Evolutionary conservation across 345 rosid species (phyloP).

Genomic region (Draba incana): DNA sequence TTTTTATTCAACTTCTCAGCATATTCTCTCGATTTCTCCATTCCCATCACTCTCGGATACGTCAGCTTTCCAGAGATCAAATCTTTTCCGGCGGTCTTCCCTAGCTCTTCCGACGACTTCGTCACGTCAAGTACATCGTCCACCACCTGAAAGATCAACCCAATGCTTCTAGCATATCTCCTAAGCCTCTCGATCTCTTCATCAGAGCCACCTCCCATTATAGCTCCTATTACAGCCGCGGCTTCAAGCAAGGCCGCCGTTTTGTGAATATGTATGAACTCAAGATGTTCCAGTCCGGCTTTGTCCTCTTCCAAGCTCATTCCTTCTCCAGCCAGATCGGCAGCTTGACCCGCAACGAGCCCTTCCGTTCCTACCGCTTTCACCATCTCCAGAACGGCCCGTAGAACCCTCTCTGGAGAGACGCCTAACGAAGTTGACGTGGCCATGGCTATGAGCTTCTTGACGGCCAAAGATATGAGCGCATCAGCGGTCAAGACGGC

Average conservation of each 20-base stretch:
- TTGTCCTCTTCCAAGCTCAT: conserved; percentile 9
- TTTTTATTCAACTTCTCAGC: conserved; percentile 57
- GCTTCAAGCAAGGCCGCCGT: conserved; percentile 69
- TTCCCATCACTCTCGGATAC: conserved; percentile 69
- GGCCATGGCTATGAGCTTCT: conserved; percentile 1
- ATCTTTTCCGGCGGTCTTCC: conserved; percentile 86
- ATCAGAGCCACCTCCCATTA: conserved; percentile 66
- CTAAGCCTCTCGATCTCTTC: conserved; percentile 68
- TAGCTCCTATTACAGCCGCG: conserved; percentile 62
- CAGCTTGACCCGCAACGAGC: conserved; percentile 76
- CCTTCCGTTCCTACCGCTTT: conserved; percentile 60
- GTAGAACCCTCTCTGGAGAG: conserved; percentile 43
- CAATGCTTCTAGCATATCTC: conserved; percentile 59
- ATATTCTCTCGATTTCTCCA: conserved; percentile 58
- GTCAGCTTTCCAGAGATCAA: conserved; percentile 64
- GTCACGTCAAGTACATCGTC: conserved; percentile 87
- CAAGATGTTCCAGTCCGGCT: conserved; percentile 55
- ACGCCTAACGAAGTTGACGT: conserved; percentile 39
- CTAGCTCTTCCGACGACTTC: conserved; percentile 65
- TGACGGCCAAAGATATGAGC: conserved; percentile 64
- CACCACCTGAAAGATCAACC: conserved; percentile 79
- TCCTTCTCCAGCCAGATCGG: conserved; percentile 61
- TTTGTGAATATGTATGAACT: conserved; percentile 74
- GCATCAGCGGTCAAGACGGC: conserved; percentile 71
- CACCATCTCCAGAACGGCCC: conserved; percentile 57